Conservation (phyloP, 768 basidiomycete species). For the Imleria badia region DNA sequence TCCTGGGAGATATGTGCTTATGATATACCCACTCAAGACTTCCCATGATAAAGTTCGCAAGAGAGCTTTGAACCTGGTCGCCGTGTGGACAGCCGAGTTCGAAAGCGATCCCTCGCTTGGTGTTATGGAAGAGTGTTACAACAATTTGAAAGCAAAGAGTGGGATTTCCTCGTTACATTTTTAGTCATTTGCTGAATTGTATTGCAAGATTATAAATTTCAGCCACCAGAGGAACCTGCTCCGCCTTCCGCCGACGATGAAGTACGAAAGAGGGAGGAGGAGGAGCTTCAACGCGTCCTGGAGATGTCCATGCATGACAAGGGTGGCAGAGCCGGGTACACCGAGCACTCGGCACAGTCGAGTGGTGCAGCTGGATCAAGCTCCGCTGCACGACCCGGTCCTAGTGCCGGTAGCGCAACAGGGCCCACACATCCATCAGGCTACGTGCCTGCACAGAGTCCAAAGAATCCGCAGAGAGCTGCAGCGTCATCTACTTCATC, state of each 20-base stretch:
- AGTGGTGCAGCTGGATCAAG: slow-evolving; percentile 38
- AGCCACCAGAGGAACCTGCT: slow-evolving; percentile 56
- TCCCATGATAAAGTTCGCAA: slow-evolving; percentile 90
- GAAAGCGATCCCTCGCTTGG: slow-evolving; percentile 77
- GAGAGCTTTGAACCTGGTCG: slow-evolving; percentile 68
- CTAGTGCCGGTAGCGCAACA: slow-evolving; percentile 15
- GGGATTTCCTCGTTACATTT: slow-evolving; percentile 12
- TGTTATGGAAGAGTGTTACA: slow-evolving; percentile 89
- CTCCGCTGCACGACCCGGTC: slow-evolving; percentile 20
- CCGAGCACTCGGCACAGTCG: slow-evolving; percentile 41
- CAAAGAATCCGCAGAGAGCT: slow-evolving; percentile 43
- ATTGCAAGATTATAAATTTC: slow-evolving; percentile 67
- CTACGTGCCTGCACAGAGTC: slow-evolving; percentile 58
- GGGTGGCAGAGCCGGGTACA: slow-evolving; percentile 69
- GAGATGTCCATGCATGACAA: slow-evolving; percentile 93
- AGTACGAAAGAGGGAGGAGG: slow-evolving; percentile 81
- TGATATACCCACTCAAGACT: slow-evolving; percentile 48
- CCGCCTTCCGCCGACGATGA: slow-evolving; percentile 78
- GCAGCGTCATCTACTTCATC: slow-evolving; percentile 31
- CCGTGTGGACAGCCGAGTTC: slow-evolving; percentile 84
- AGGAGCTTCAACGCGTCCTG: slow-evolving; percentile 89
- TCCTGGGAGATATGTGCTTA: slow-evolving; percentile 10
- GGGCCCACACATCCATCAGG: slow-evolving; percentile 48
- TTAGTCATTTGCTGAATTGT: slow-evolving; percentile 11
- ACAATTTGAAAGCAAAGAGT: slow-evolving; percentile 83